Evolutionary conservation across 441 rosid genomes (phyloP), one percentile per base, ranked within the genome.

Genomic region (Erodium trifolium): DNA sequence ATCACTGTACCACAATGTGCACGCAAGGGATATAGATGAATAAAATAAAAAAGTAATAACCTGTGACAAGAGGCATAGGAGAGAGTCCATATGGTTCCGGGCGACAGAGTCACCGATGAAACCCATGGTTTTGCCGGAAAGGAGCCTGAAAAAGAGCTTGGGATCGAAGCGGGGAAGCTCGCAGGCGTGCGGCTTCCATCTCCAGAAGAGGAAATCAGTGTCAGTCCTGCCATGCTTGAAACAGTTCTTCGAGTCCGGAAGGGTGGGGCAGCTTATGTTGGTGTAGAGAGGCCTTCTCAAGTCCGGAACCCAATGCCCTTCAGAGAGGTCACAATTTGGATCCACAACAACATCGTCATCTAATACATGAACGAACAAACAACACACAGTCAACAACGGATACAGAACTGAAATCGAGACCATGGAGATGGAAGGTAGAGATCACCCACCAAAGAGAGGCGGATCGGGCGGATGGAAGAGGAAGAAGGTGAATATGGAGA

Each of bases 71-170:
- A 90, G 87, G 68, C 98, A 94, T 0, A 88, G 80, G n/a, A 94
- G 89, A 0, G 97, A 94, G 70, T 94, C 96, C 77, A 85, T 77
- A 14, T 94, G 98, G 77, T 94, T 94, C 65, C 92, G 80, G 4
- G 96, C 92, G 11, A 94, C 96, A 2, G 97, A 92, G 63, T 92
- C 99, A 47, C 99, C 99, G 14, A 88, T 67, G 60, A 92, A 94
- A 14, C 80, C 93, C 84, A 94, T 75, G 53, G 87, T 88, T 73
- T 84, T 92, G 59, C 96, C 96, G 66, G 83, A 67, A 37, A 90
- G 86, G 70, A 85, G 27, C 16, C 55, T 29, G 27, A 92, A 80
- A 76, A 91, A 94, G 2, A 37, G 69, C 72, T 75, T 79, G 0
- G 92, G 76, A 76, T 86, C 86, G 65, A 91, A 88, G 81, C 84